Conservation (phyloP, 805 yeast species). For the Saturnispora sekii region DNA sequence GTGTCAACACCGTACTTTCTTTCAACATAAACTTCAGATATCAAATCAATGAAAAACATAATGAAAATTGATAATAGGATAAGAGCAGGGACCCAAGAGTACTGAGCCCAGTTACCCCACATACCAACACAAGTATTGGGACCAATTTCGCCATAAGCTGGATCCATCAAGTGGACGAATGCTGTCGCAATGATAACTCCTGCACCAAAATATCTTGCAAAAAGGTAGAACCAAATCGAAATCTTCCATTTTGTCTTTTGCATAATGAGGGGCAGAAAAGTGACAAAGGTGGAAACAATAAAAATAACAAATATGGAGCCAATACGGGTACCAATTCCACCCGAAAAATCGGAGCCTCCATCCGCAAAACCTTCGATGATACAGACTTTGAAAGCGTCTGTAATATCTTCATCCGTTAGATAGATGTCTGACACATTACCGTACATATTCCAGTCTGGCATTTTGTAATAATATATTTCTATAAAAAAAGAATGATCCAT, state of each 20-base stretch:
- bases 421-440: constrained; percentile 8
- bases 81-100: constrained; percentile 43
- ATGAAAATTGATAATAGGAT: constrained; percentile 35
- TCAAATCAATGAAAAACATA: constrained; percentile 37
- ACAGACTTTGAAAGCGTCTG: constrained; percentile 16
- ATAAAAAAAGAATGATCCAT: neutral
- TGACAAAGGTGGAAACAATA: constrained; percentile 43
- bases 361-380: constrained; percentile 16
- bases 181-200: constrained; percentile 79
- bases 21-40: constrained; percentile 34
- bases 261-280: constrained; percentile 47
- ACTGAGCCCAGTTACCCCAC: constrained; percentile 41
- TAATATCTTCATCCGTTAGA: constrained; percentile 10
- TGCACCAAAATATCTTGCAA: constrained; percentile 64
- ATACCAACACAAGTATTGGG: constrained; percentile 45
- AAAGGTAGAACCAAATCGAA: constrained; percentile 48
- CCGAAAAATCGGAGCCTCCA: constrained; percentile 15
- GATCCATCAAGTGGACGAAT: constrained; percentile 59
- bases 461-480: neutral
- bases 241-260: constrained; percentile 42
- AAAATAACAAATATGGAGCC: constrained; percentile 53
- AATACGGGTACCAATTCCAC: constrained; percentile 33
- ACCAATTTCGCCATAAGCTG: constrained; percentile 50
- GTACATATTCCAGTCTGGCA: constrained; percentile 11
- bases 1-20: constrained; percentile 15